Base-by-base conservation (phyloP, 768 basidiomycete species). In the Inosperma sp. region DNA sequence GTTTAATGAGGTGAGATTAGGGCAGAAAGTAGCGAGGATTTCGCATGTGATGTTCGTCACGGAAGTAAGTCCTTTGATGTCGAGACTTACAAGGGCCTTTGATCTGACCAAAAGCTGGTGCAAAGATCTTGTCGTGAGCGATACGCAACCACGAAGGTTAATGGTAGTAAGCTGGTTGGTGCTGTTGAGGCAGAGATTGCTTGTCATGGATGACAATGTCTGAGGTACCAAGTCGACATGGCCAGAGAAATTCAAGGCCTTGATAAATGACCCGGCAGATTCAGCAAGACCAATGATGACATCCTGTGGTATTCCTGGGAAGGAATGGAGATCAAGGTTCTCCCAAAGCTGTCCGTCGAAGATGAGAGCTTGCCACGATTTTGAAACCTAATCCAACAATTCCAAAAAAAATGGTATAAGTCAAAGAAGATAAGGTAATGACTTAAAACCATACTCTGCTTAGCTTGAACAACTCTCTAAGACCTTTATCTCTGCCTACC, bases 261-360 rank as follows among this genome's bases (percentile, higher is more conserved):
- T 74, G 43, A 86, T 72, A 66, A 90, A 93, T 2, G 82, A 70
- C 5, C 87, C 88, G 4, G 80, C 81, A 13, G 65, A 57, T 21
- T 73, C 59, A 31, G 80, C 69, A 23, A 94, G 67, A 30, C 76
- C 77, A 29, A 73, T 55, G 31, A 92, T 62, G 43, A 83, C 67
- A 19, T 68, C 62, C 39, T 72, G 59, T 10, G 84, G 75, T 6
- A 84, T 62, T 30, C 73, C 70, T 12, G 86, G 80, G 62, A 88
- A 86, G 1, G 81, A 66, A 16, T 65, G 75, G 27, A 92, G 71
- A 62, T 88, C 77, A 27, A 89, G 71, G 49, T 76, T 62, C 36
- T 68, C 60, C 93, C 93, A 94, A n/a, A 94, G 74, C 60, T 92
- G 88, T 12, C 92, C 92, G 63, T 95, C 93, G 58, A 84, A 82